Evolutionary conservation across 306 rosid genomes (phyloP), one percentile per base, ranked within the genome.

Genomic region (Myrica gale): DNA sequence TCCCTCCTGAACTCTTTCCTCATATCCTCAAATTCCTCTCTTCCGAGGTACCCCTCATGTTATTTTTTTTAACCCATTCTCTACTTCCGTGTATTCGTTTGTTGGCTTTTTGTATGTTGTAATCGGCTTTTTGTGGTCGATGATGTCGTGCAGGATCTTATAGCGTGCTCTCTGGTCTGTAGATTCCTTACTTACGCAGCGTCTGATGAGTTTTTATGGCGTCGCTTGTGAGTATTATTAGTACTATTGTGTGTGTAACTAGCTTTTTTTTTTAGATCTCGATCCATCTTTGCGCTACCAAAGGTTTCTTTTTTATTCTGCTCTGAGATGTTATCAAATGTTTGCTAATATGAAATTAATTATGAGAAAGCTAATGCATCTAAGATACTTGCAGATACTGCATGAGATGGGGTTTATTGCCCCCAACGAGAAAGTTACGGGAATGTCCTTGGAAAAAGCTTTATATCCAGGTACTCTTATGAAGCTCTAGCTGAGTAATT

Each of bases 161-260:
- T 92, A 74, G 78, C 97, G 39, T 95, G 98, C 85, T 80, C 92
- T 3, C 79, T 85, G 42, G 98, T 89, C 67, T 95, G 97, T 87
- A 84, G 84, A 68, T 95, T 92, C 82, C 87, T 95, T n/a, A 90
- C 62, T 23, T 74, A 69, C 80, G 98, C 86, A 0, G 96, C 98
- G n/a, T 90, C 96, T 51, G 98, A 95, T 83, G 98, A 95, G 85
- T 80, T 93, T 45, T 51, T 95, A 63, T 95, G 98, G 98, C 97
- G 93, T 68, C 97, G 96, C 85, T 79, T 95, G 98, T 95, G 57
- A 87, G 96, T 90, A 62, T 21, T 74, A 63, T 63, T 15, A 19
- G 37, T 32, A 32, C 37, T 32, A 32, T 32, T 32, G 37, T 32
- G 37, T 26, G 32, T 32, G 3, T 32, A 32, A 32, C 3, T 32